Base-by-base conservation (phyloP, 768 basidiomycete genomes). In the Termitomyces sp. region DNA sequence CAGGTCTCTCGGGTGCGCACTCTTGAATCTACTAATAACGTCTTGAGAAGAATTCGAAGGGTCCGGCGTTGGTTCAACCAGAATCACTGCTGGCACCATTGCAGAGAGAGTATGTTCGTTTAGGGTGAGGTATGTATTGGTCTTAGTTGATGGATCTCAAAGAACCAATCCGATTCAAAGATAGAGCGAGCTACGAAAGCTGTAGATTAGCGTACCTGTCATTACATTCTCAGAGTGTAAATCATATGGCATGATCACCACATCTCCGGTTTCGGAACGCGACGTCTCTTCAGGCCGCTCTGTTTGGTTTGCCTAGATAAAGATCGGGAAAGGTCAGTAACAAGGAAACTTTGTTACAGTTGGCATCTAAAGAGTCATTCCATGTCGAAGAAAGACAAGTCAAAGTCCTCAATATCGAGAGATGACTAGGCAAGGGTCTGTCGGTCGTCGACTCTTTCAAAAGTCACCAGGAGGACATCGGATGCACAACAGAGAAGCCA, bases 41-140 rank as follows among this genome's bases (percentile, higher is more conserved):
- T n/a, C 55, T 51, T 35, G 38, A 6, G 54, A 58, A 13, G n/a
- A 18, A 18, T 40, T 51, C 5, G 56, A 58, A 40, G 44, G 54
- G 16, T 63, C 59, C 5, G 62, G 62, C n/a, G 62, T 63, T 18
- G 62, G 59, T 4, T 22, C 46, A n/a, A 59, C 60, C 32, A 63
- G 54, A 46, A 58, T 54, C 45, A 63, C 56, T 7, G 56, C 49
- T 10, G 62, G 62, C 9, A 63, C 56, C 22, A 5, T n/a, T 13
- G 48, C 41, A 41, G 40, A 24, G 20, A 30, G 16, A 28, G 10
- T 14, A 10, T 28, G 35, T 48, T 54, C 57, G 38, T 20, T n/a
- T 55, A 32, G 3, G 26, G 22, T 4, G n/a, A 49, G 40, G 16
- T 24, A 22, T 9, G 33, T 52, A 9, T 35, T 45, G 22, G 24